Base-by-base conservation (phyloP, 345 rosid species). In the Sonneratia caseolaris region DNA sequence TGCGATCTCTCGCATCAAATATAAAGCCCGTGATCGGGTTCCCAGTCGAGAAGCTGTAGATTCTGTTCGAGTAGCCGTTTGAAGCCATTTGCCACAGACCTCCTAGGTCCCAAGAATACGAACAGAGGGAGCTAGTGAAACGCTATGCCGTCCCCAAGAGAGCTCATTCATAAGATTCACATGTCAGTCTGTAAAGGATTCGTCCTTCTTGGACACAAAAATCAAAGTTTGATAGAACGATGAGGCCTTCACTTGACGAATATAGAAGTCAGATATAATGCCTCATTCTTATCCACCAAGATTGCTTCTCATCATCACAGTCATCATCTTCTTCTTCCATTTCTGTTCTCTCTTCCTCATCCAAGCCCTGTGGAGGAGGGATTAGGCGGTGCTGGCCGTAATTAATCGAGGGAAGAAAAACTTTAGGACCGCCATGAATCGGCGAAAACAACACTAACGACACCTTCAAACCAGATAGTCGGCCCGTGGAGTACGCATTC, bases 1-100 rank as follows among this genome's bases (percentile, higher is more conserved):
- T 95, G 64, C 87, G 96, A 47, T 89, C 97, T 19, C 2, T 91
- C 83, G 97, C 97, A 70, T 80, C 83, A 18, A 84, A 82, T 71
- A 78, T 82, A 68, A 75, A 66, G 40, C 87, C 97, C 7, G 91
- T 85, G 1, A 40, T 72, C 0, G 92, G 97, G 75, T 92, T 95
- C 77, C 97, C 97, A 21, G 87, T 86, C 61, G 99, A 92, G 78
- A 87, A 75, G 66, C 64, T 85, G 66, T 87, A 81, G 71, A 74
- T 73, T 62, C 14, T 62, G 37, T 62, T 32, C 38, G 9, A 42
- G 2, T 0, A 22, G 12, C 32, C 5, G 64, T 7, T 57, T n/a
- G 35, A 57, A 27, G 32, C 32, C 32, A 27, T 27, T 27, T 27
- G 32, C 32, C 32, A 27, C 32, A 0, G 32, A 27, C 32, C 32